These are phyloP conservation scores for Hyphodiscus hymeniophilus DNA, from an alignment of 495 filamentous ascomycete genomes.

Conservation along the genomic window DNA sequence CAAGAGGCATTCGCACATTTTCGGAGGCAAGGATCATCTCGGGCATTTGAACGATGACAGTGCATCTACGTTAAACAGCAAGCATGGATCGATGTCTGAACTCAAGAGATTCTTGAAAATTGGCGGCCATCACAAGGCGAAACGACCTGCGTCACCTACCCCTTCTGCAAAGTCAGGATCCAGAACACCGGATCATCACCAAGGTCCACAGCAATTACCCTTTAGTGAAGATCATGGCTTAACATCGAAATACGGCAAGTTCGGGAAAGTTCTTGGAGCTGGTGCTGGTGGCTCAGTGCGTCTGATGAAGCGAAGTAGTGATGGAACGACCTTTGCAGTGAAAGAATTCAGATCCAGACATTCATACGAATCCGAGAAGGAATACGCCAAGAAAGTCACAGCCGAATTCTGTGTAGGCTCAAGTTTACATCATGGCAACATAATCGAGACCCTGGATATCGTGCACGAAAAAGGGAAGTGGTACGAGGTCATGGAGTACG, in stretches of 20 bases:
- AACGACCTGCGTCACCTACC: constrained; percentile 54
- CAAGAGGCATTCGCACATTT: constrained; percentile 14
- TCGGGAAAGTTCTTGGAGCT: constrained; percentile 87
- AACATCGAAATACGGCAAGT: constrained; percentile 85
- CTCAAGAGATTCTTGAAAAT: constrained; percentile 87
- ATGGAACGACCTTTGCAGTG: constrained; percentile 89
- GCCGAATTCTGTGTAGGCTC: constrained; percentile 98
- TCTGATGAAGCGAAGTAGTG: constrained; percentile 84
- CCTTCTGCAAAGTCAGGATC: constrained; percentile 43
- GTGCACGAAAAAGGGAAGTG: constrained; percentile 90
- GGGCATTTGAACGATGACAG: constrained; percentile 42
- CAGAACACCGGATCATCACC: constrained; percentile 48
- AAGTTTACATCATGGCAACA: constrained; percentile 94
- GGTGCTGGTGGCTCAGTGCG: constrained; percentile 94
- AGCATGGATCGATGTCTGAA: constrained; percentile 85
- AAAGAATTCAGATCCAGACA: constrained; percentile 95
- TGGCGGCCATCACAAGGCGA: constrained; percentile 56
- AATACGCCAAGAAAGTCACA: constrained; percentile 99
- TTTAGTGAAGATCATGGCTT: constrained; percentile 94
- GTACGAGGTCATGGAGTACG: constrained; percentile 99
- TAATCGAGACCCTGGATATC: constrained; percentile 96
- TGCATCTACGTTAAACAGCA: constrained; percentile 31
- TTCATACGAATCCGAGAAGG: constrained; percentile 84
- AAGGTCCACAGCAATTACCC: constrained; percentile 58
- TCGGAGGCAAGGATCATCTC: constrained; percentile 37